A percentile compares a stretch with the other conserved stretches of the same genome.
phyloP scores from a whole-genome alignment of 2,329 filamentous ascomycete species.

The Zasmidium cellare region DNA sequence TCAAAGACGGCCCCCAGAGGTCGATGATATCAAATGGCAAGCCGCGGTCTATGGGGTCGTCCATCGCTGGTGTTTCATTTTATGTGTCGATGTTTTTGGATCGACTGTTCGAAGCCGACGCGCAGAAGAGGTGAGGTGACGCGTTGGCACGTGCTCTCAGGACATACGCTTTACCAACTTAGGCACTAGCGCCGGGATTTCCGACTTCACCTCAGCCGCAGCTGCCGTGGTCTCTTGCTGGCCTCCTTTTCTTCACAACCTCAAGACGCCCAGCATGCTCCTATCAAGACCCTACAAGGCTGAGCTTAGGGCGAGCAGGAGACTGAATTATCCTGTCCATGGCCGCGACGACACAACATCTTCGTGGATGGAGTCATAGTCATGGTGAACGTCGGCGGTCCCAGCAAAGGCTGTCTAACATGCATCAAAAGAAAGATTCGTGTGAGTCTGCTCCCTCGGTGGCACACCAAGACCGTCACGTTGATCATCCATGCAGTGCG shows the following conservation, averaged over 20 bases:
- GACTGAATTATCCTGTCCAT: no score
- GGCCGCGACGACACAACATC: no score
- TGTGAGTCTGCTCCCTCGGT: no score
- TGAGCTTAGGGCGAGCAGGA: no score
- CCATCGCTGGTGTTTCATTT: neutral
- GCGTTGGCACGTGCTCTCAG: neutral
- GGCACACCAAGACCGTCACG: no score
- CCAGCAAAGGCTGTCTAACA: neutral
- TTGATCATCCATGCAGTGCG: no score
- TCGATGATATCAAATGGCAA: constrained; percentile 25
- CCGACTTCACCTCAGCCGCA: neutral
- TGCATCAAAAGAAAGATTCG: neutral
- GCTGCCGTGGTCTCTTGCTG: no score
- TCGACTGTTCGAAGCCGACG: neutral
- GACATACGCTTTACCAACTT: neutral
- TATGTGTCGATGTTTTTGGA: neutral
- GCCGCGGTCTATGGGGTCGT: constrained; percentile 15
- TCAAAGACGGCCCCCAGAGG: constrained; percentile 23
- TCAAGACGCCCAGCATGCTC: no score
- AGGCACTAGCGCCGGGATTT: neutral
- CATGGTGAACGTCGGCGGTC: neutral
- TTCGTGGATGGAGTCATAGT: no score
- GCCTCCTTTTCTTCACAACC: no score
- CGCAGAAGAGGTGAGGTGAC: neutral
- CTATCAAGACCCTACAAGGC: no score